These are phyloP conservation scores for Vararia minispora DNA, from an alignment of 768 basidiomycete species.

Conservation along the genomic window DNA sequence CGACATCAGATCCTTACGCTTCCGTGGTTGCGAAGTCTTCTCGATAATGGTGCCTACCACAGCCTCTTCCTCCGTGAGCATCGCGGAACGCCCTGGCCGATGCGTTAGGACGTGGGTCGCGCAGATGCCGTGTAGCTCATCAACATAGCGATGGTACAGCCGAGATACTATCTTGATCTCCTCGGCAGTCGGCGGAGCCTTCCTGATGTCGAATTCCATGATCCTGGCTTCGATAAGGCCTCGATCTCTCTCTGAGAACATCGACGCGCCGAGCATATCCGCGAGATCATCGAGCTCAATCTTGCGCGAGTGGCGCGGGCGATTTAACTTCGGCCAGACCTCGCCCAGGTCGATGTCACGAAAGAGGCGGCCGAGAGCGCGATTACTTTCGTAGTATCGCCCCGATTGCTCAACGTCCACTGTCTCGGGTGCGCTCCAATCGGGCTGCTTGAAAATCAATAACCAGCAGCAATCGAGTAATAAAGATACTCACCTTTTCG, in stretches of 20 bases:
- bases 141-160: conserved; percentile 32
- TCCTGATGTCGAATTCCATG: too few relatives aligned
- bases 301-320: too few relatives aligned
- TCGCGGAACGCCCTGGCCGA: conserved; percentile 22
- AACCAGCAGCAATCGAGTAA: too few relatives aligned
- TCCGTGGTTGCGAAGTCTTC: conserved; percentile 46
- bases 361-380: conserved; percentile 52
- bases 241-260: too few relatives aligned
- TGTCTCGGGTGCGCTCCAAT: conserved; percentile 60
- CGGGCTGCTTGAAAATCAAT: too few relatives aligned
- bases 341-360: conserved; percentile 48
- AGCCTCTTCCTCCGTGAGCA: conserved; percentile 53
- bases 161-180: too few relatives aligned
- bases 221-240: too few relatives aligned
- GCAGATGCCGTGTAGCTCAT: conserved; percentile 38
- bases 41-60: conserved; percentile 57
- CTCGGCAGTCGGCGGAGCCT: too few relatives aligned
- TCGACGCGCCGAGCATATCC: too few relatives aligned
- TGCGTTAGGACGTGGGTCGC: conserved; percentile 34
- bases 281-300: too few relatives aligned
- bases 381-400: conserved; percentile 38
- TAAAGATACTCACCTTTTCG: too few relatives aligned
- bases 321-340: conserved; percentile 7
- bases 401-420: conserved; percentile 16
- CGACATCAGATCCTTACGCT: conserved; percentile 40